Percentiles rank a stretch among this genome's conserved stretches.
Conservation (phyloP, 2,329 filamentous ascomycete genomes). For the Fusarium sp. region DNA sequence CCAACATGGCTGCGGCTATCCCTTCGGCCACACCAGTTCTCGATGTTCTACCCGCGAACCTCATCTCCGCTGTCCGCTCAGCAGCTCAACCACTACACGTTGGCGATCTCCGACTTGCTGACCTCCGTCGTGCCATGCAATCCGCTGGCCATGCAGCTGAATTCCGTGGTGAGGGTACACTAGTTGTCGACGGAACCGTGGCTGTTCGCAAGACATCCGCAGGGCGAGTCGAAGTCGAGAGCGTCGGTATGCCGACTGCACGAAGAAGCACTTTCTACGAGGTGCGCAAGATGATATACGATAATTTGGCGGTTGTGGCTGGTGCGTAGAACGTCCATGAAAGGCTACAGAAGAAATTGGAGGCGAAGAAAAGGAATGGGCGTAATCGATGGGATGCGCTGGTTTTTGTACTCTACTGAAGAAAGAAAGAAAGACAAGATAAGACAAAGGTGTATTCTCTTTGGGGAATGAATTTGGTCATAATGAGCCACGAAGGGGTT, state of each 20-base stretch:
- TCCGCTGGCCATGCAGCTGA: slow-evolving; percentile 86
- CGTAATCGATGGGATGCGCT: slow-evolving; percentile 30
- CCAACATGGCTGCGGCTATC: slow-evolving; percentile 33
- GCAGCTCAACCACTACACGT: slow-evolving; percentile 92
- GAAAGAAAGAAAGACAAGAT: not conserved
- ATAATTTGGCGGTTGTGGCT: slow-evolving; percentile 90
- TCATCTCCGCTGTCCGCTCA: slow-evolving; percentile 79
- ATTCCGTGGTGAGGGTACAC: slow-evolving; percentile 90
- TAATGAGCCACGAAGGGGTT: not conserved
- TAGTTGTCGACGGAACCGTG: slow-evolving; percentile 89
- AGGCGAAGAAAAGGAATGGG: not conserved
- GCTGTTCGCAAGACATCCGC: slow-evolving; percentile 88
- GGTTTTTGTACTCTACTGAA: slow-evolving; percentile 12
- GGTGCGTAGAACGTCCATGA: slow-evolving; percentile 62
- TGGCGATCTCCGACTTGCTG: slow-evolving; percentile 89
- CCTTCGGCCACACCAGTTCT: slow-evolving; percentile 59
- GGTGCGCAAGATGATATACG: slow-evolving; percentile 92
- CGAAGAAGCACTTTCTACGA: slow-evolving; percentile 79
- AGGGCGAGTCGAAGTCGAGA: slow-evolving; percentile 90
- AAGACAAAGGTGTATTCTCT: slow-evolving; percentile 26
- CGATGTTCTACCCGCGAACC: slow-evolving; percentile 65
- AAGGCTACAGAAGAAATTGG: not conserved
- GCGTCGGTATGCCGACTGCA: slow-evolving; percentile 64
- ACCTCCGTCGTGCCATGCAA: slow-evolving; percentile 87
- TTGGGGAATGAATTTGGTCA: slow-evolving; percentile 19